These are phyloP conservation scores for Backusella morwellensis DNA, from an alignment of 192 early-diverging fungal genomes.

Conservation along the genomic window DNA sequence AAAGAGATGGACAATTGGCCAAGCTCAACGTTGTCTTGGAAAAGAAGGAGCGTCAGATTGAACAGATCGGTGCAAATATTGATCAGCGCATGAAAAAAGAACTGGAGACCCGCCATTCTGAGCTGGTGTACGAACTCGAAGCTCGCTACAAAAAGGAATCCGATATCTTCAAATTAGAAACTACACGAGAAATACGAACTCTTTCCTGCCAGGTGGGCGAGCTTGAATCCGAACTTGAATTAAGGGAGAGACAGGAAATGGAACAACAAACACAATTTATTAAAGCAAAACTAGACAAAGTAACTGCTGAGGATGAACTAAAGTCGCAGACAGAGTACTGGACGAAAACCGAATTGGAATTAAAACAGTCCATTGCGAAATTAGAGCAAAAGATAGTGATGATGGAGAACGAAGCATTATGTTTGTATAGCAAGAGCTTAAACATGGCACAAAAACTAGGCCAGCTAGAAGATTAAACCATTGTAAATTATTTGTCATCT, in stretches of 20 bases:
- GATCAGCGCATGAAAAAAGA: background rate
- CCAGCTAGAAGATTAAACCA: slow-evolving; percentile 3
- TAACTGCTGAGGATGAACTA: background rate
- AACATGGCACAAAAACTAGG: slow-evolving; percentile 14
- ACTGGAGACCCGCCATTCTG: background rate
- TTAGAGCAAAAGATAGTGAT: background rate
- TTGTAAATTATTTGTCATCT: background rate
- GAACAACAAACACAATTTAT: background rate
- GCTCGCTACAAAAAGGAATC: background rate
- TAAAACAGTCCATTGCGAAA: background rate
- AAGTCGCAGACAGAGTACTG: background rate
- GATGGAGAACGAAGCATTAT: slow-evolving; percentile 11
- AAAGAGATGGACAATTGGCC: slow-evolving; percentile 11
- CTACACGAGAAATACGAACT: background rate
- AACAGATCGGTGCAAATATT: background rate
- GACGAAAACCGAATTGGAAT: background rate
- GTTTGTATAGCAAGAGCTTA: slow-evolving; percentile 17
- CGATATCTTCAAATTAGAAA: slow-evolving; percentile 3
- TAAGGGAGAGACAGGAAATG: background rate
- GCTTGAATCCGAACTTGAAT: slow-evolving; percentile 11
- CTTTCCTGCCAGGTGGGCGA: slow-evolving; percentile 1
- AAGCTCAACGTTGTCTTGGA: slow-evolving; percentile 2
- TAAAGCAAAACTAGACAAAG: background rate
- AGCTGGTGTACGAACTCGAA: background rate
- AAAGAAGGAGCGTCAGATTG: background rate